Conservation (phyloP, 1,284 basidiomycete genomes). For the Heterobasidion parviporum region DNA sequence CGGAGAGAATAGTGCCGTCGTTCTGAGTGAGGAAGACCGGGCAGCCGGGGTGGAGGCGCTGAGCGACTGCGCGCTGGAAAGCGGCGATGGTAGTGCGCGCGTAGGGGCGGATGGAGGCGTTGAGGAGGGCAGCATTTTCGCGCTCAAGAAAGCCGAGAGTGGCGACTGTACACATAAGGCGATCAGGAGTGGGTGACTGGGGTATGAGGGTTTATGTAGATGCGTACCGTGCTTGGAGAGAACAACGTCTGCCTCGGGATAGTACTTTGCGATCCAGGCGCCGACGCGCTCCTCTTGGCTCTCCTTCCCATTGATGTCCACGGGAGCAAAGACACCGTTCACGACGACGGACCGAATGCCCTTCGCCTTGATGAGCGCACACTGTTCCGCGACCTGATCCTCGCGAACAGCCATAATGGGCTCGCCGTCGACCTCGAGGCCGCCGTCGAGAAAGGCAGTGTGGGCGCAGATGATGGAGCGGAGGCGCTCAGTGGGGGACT, state of each 20-base stretch:
- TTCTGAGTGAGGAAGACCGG: constrained; percentile 53
- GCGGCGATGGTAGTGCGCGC: constrained; percentile 41
- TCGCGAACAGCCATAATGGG: constrained; percentile 32
- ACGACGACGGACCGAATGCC: constrained; percentile 32
- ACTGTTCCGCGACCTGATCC: constrained; percentile 33
- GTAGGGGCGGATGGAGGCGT: constrained; percentile 46
- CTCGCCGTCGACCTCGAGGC: constrained; percentile 43
- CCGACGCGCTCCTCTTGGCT: constrained; percentile 40
- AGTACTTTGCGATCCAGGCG: constrained; percentile 28
- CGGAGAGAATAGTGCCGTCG: constrained; percentile 49
- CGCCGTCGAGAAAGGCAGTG: constrained; percentile 37
- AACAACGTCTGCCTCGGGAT: constrained; percentile 29
- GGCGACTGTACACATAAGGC: constrained; percentile 27
- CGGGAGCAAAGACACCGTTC: constrained; percentile 41
- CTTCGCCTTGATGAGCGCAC: constrained; percentile 29
- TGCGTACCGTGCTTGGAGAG: constrained; percentile 31
- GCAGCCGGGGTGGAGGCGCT: constrained; percentile 34
- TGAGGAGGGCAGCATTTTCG: constrained; percentile 56
- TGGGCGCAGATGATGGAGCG: constrained; percentile 33
- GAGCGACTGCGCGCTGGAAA: constrained; percentile 38
- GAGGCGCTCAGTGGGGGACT: constrained; percentile 17
- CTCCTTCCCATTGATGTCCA: constrained; percentile 24
- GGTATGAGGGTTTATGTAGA: background rate
- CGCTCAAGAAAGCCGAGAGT: constrained; percentile 50
- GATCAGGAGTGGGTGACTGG: constrained; percentile 20